These are phyloP conservation scores for Astrephomene gubernaculifera DNA, from an alignment of 139 green algal genomes.

Conservation along the genomic window DNA sequence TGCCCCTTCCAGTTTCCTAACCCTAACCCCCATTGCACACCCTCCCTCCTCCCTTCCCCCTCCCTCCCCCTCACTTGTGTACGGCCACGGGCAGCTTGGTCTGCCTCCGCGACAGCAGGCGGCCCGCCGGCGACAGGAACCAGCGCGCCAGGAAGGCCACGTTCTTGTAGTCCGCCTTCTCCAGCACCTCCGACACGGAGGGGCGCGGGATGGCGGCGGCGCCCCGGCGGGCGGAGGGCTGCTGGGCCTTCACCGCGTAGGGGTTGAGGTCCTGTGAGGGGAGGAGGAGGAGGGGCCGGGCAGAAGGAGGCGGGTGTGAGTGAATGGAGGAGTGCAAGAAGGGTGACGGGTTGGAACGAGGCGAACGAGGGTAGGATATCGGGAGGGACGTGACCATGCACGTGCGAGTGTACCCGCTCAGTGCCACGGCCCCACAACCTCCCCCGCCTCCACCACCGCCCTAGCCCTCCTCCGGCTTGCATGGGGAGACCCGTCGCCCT, in stretches of 20 bases:
- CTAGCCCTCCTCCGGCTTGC: too few relatives aligned
- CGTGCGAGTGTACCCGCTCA: too few relatives aligned
- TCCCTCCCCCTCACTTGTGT: not conserved
- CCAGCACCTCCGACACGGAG: conserved; percentile 30
- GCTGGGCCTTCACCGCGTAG: not conserved
- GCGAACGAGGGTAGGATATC: not conserved
- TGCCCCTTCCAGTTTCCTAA: not conserved
- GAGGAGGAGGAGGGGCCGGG: too few relatives aligned
- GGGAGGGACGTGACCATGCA: not conserved
- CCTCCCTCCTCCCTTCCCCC: not conserved
- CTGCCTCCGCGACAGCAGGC: conserved; percentile 32
- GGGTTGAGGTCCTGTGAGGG: conserved; percentile 45
- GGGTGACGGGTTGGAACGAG: not conserved
- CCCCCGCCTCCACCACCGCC: too few relatives aligned
- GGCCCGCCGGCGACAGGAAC: conserved; percentile 49
- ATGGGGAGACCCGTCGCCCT: too few relatives aligned
- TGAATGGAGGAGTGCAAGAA: not conserved
- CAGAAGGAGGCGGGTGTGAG: not conserved
- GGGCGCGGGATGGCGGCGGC: not conserved
- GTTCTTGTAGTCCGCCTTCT: conserved; percentile 56
- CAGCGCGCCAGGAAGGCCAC: conserved; percentile 46
- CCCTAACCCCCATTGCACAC: too few relatives aligned
- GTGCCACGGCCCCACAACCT: too few relatives aligned
- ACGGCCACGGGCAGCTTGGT: conserved; percentile 35
- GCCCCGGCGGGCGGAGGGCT: too few relatives aligned